Evolutionary conservation across 2,329 filamentous ascomycete species (phyloP), one percentile per base, ranked within the genome.

Genomic region (Orbilia ellipsospora): DNA sequence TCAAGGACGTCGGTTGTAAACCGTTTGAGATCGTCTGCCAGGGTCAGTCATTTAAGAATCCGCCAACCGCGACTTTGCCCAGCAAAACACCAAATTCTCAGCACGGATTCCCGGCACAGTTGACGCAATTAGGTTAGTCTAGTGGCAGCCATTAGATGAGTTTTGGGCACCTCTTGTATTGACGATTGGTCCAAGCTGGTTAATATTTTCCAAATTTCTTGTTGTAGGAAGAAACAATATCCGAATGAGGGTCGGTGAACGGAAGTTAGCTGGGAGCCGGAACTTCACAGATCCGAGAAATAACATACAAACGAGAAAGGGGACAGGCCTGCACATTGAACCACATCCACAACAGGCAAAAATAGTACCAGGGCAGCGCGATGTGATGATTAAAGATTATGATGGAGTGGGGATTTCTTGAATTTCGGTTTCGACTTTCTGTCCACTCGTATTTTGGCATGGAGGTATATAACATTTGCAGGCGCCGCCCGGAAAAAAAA

Each of bases 251-350:
- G 44, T 74, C 70, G 70, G 70, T 50, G 70, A 55, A 74, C 70
- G 70, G 70, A 74, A 64, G 63, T 74, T 74, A 67, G 54, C 23
- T 45, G 42, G 26, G 40, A n/a, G 42, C 69, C 70, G 70, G 70
- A 74, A 74, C 63, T 45, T 63, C 15, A n/a, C 31, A 31, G 26
- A 56, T 74, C 70, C 70, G 69, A 61, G 42, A 52, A 4, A 50
- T 16, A 12, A 50, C 50, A 44, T 44, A 36, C 28, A 55, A 45
- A n/a, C 36, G 20, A 20, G 13, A 18, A 18, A 18, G 13, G 48
- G 20, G 20, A 52, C 48, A 52, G 13, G 44, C 20, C 50, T 52
- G 31, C 31, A 1, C 31, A 36, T 36, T 10, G 31, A 18, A 26
- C 6, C 54, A 5, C 8, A 13, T 23, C 66, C 57, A 23, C 20